Percentiles rank a stretch among this genome's conserved stretches.
Evolutionary conservation across 345 rosid species (phyloP).

Genomic region (Heritiera littoralis): DNA sequence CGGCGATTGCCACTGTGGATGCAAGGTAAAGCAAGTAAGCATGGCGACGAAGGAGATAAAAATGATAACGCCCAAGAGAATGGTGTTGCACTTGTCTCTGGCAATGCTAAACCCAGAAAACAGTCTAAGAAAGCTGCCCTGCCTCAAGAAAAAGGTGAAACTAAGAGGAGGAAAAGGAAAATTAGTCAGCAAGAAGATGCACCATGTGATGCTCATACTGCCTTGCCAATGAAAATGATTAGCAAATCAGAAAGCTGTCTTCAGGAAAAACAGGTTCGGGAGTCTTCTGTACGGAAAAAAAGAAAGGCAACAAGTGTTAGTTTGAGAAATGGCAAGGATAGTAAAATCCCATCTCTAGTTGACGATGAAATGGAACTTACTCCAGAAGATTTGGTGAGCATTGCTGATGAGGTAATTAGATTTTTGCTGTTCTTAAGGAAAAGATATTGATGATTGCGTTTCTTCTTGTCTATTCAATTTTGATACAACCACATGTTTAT

Average conservation of each 20-base stretch:
- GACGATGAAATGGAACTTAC: constrained; percentile 34
- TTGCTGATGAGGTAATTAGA: constrained; percentile 52
- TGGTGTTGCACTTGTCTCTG: background rate
- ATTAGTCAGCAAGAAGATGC: constrained; percentile 11
- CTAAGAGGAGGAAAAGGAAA: constrained; percentile 18
- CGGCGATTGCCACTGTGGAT: constrained; percentile 26
- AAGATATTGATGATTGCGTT: background rate
- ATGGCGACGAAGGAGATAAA: background rate
- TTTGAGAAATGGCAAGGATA: background rate
- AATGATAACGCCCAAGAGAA: background rate
- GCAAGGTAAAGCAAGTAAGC: background rate
- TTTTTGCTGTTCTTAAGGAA: background rate
- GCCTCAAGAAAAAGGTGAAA: constrained; percentile 12
- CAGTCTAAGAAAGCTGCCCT: background rate
- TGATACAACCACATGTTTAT: background rate
- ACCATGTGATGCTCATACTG: constrained; percentile 4
- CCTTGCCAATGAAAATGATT: background rate
- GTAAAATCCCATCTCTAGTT: background rate
- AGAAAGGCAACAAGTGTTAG: constrained; percentile 18
- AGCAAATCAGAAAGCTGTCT: background rate
- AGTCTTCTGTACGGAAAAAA: constrained; percentile 15
- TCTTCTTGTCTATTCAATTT: background rate
- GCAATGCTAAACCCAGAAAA: constrained; percentile 4
- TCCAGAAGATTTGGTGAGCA: constrained; percentile 51
- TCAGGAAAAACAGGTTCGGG: constrained; percentile 7